Evolutionary conservation across 2,329 filamentous ascomycete species (phyloP), one percentile per base, ranked within the genome.

Genomic region (Chaetomium sp.): DNA sequence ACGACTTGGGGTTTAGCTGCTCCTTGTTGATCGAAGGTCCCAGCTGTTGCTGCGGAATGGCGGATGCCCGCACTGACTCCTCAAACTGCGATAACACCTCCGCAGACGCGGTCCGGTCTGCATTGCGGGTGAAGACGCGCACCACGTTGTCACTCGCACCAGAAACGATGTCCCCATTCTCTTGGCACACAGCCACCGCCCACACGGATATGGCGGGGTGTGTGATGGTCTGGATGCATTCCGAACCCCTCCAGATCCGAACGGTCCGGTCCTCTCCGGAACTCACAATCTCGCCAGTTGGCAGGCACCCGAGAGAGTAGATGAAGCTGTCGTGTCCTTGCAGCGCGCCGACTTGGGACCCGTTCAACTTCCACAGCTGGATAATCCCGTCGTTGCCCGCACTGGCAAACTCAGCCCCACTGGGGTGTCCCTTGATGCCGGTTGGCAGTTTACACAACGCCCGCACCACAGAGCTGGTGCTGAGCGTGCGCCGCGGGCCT

Each of bases 171-270:
- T 99, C 95, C 27, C 94, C 92, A 48, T 82, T 95, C 59, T 89
- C 84, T 0, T 79, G 68, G 66, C 89, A 94, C 9, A 82, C 88
- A n/a, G 91, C 88, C 14, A 99, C 90, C 11, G 84, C 79, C 94
- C 94, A 99, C 5, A 99, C 91, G 0, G 92, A 97, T 54, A 97
- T 95, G 8, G 94, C 94, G 9, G 94, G 94, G 66, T 96, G 91
- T 1, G 92, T 96, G 61, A 99, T 97, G 41, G 92, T 96, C 71
- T 99, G 94, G 46, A 96, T 74, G 68, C 92, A 97, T 55, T 91
- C 79, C 11, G 76, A 81, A 45, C 87, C 88, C 63, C 81, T 86
- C 94, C 95, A 99, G 68, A 99, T 77, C 52, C 90, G 82, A 37
- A 95, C 83, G 0, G 94, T 96, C n/a, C 94, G 83, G 71, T 99